Base-by-base conservation (phyloP, 306 rosid genomes). In the Myrica gale region DNA sequence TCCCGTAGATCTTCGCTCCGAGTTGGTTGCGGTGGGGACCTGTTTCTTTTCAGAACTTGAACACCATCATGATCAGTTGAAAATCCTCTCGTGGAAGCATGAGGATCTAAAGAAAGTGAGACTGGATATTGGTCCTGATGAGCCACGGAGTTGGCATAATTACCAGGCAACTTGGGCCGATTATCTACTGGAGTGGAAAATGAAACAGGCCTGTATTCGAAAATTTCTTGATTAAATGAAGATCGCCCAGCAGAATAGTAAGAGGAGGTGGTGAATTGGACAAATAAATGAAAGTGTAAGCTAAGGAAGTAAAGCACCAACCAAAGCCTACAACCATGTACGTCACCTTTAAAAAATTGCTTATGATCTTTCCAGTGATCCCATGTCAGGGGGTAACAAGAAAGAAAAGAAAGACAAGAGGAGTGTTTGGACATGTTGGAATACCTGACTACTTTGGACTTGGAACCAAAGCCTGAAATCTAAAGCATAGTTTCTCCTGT, bases 1-100 rank as follows among this genome's bases (percentile, higher is more conserved):
- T 75, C 78, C 44, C 7, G 83, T 42, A 71, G 63, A 73, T 16
- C 73, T 62, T 75, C 69, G 70, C 48, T 74, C 39, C 52, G 75
- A 67, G 66, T 20, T n/a, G 74, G 81, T 76, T 78, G 51, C 79
- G 87, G 77, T 55, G 92, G 88, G 71, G 88, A 88, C 84, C 88
- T 84, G 55, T 75, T 79, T 83, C 89, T 83, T 83, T 89, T 84
- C 73, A 79, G 79, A 69, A 75, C 88, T 77, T 85, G 90, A 63
- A 54, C 78, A 62, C 66, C 79, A 56, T 75, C 82, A 76, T 46
- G 55, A 78, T 65, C 81, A 19, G 80, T 73, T 2, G 74, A 51
- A 74, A 80, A 66, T 80, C 75, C 83, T 80, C 82, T 72, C 23
- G 57, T 82, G 50, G 80, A 79, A 74, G 76, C 87, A 78, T 74